Percentiles rank a stretch among this genome's conserved stretches.
Conservation (phyloP, 345 rosid genomes). For the Eucalyptus cloeziana region DNA sequence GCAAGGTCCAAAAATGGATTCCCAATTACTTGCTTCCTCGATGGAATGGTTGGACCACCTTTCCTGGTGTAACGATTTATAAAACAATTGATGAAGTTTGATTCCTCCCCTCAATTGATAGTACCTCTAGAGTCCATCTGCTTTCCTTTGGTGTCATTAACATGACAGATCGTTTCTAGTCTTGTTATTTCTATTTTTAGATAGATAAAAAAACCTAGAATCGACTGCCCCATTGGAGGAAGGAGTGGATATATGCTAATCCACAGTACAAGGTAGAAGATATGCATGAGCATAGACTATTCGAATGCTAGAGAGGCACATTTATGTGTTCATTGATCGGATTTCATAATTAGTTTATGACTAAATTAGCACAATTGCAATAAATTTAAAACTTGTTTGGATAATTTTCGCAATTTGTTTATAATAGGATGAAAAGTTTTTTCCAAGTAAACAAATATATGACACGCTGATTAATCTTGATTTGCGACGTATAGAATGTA, state of each 20-base stretch:
- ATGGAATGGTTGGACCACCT: background rate
- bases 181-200: too few relatives aligned
- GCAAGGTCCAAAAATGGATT: too few relatives aligned
- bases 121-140: background rate
- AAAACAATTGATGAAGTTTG: background rate
- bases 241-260: background rate
- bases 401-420: rapidly evolving
- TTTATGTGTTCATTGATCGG: rapidly evolving
- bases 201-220: too few relatives aligned
- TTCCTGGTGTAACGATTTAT: background rate
- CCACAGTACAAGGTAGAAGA: background rate
- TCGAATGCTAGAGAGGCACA: background rate
- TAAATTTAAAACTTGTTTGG: too few relatives aligned
- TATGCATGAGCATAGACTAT: background rate
- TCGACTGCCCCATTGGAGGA: background rate
- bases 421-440: too few relatives aligned
- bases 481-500: rapidly evolving
- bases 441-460: background rate
- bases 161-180: background rate
- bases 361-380: rapidly evolving
- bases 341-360: too few relatives aligned
- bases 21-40: background rate
- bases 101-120: background rate
- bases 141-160: background rate
- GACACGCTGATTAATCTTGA: background rate